phyloP scores from a whole-genome alignment of 495 filamentous ascomycete species.

The Choiromyces venosus region DNA sequence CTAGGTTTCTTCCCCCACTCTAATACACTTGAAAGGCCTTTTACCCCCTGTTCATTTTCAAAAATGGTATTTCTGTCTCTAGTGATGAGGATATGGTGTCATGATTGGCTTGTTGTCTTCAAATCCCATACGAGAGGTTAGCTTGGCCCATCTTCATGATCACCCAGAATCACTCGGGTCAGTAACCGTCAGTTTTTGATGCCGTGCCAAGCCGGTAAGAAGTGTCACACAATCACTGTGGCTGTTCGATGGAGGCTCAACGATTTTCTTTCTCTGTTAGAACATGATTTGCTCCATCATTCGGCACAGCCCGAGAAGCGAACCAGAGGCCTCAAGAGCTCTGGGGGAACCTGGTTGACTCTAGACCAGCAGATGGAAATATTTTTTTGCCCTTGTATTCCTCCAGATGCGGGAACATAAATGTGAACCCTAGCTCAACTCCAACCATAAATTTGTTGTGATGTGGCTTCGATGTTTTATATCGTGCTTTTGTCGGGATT shows the following conservation, averaged over 20 bases:
- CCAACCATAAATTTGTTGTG: neutral
- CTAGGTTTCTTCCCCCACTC: neutral
- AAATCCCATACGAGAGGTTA: neutral
- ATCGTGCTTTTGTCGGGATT: neutral
- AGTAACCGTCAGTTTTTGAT: neutral
- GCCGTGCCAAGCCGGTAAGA: neutral
- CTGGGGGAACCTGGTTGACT: neutral
- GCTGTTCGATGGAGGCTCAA: neutral
- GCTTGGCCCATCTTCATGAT: neutral
- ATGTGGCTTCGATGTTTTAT: neutral
- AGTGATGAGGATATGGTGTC: neutral
- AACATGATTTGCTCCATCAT: neutral
- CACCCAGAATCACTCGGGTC: neutral
- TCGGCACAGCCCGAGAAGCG: neutral
- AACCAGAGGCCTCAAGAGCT: neutral
- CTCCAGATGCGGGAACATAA: neutral
- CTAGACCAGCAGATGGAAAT: neutral
- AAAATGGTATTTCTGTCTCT: neutral
- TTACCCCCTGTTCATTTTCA: neutral
- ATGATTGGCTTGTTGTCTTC: neutral
- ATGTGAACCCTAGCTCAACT: neutral
- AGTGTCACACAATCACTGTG: neutral
- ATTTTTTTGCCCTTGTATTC: neutral
- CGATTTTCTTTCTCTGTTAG: neutral
- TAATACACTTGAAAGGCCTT: neutral